Evolutionary conservation across 805 yeast genomes (phyloP).

Genomic region (Candida piceae): DNA sequence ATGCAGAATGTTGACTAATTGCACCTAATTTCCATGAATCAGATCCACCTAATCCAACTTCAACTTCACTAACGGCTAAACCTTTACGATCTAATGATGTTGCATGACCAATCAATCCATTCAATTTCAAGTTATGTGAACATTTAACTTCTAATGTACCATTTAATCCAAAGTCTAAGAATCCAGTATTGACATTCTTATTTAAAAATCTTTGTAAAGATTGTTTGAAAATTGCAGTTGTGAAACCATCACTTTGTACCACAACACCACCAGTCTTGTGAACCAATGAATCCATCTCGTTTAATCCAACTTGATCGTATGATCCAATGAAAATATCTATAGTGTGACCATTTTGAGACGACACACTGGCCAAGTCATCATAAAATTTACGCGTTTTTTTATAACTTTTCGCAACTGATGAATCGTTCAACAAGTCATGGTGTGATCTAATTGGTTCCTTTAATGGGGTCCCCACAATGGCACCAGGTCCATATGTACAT

Average conservation of each 20-base stretch:
- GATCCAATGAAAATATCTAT: slow-evolving; percentile 59
- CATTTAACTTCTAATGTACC: slow-evolving; percentile 55
- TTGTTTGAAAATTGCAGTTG: slow-evolving; percentile 64
- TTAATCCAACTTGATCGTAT: slow-evolving; percentile 64
- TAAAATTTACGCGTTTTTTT: slow-evolving; percentile 45
- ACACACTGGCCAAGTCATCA: slow-evolving; percentile 40
- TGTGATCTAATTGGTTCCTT: slow-evolving; percentile 66
- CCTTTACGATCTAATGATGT: slow-evolving; percentile 36
- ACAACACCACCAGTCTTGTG: slow-evolving; percentile 59
- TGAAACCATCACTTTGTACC: slow-evolving; percentile 60
- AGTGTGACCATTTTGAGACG: slow-evolving; percentile 48
- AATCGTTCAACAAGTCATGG: slow-evolving; percentile 48
- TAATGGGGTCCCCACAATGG: slow-evolving; percentile 48
- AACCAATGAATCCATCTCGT: slow-evolving; percentile 57
- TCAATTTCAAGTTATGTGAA: slow-evolving; percentile 44
- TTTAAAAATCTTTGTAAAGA: slow-evolving; percentile 51
- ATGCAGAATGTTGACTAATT: slow-evolving; percentile 52
- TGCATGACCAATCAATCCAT: slow-evolving; percentile 63
- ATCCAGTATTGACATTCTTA: slow-evolving; percentile 30
- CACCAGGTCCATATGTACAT: slow-evolving; percentile 62
- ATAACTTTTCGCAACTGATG: slow-evolving; percentile 33
- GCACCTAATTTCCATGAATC: slow-evolving; percentile 58
- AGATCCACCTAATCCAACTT: slow-evolving; percentile 47
- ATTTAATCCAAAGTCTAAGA: slow-evolving; percentile 50
- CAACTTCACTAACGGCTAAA: slow-evolving; percentile 30